Conservation (phyloP, 257 asterid species). For the Osmanthus fragrans region DNA sequence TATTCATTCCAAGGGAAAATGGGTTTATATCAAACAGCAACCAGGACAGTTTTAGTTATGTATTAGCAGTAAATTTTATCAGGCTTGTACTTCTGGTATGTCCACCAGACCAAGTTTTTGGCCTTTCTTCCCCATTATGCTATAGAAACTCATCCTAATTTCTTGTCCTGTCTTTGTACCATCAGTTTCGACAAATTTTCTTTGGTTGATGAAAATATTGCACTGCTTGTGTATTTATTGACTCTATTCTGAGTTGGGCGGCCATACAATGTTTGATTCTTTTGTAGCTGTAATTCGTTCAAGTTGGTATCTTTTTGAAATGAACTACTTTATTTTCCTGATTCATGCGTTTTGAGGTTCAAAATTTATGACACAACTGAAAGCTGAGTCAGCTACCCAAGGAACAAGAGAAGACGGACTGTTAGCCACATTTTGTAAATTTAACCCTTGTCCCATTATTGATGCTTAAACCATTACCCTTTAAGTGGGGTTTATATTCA, state of each 20-base stretch:
- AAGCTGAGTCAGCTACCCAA: neutral
- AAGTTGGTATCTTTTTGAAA: neutral
- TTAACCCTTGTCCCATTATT: too few species aligned
- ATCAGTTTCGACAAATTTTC: neutral
- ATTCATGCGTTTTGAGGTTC: too few species aligned
- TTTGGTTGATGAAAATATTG: neutral
- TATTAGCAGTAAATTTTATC: neutral
- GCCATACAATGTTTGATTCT: neutral
- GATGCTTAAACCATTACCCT: neutral
- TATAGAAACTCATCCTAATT: neutral
- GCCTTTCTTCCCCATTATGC: neutral
- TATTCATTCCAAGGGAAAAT: neutral
- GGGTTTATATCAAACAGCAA: constrained; percentile 1
- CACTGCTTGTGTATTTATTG: neutral
- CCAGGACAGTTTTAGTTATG: neutral
- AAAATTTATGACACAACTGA: neutral
- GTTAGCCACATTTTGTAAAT: neutral
- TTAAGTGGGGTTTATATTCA: neutral
- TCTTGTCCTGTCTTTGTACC: neutral
- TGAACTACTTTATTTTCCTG: too few species aligned
- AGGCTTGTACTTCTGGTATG: constrained; percentile 10
- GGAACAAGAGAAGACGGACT: neutral
- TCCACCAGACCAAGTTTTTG: constrained; percentile 9
- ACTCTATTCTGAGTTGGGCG: neutral
- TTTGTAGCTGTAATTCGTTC: neutral